Evolutionary conservation across 352 stramenopile species (phyloP).

Genomic region (Aphanomyces astaci): DNA sequence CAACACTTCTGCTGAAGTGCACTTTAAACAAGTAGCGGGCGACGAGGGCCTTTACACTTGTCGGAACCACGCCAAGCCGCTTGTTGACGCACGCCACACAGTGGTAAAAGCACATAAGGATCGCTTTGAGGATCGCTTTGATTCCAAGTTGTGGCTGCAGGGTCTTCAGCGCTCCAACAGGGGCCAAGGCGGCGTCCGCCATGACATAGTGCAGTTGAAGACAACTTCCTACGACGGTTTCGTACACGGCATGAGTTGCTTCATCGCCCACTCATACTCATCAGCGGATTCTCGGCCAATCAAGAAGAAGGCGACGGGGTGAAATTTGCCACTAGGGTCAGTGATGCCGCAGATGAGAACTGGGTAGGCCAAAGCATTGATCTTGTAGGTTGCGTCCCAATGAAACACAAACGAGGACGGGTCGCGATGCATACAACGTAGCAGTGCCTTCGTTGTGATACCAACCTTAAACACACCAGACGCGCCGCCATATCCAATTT

Average conservation of each 20-base stretch:
- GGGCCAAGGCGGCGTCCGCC: background rate
- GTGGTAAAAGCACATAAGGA: too few relatives aligned
- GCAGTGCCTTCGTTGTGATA: background rate
- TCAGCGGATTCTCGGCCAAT: background rate
- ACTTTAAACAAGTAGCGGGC: background rate
- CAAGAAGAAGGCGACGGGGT: background rate
- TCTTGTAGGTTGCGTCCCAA: background rate
- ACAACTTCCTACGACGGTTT: background rate
- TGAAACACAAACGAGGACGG: background rate
- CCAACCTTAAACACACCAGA: too few relatives aligned
- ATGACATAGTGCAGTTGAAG: background rate
- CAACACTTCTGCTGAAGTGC: background rate
- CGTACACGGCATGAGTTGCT: background rate
- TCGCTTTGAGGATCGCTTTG: background rate
- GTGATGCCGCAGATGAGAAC: conserved; percentile 4
- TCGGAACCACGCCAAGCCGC: background rate
- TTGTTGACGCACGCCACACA: background rate
- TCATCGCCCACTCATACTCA: background rate
- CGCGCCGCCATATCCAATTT: background rate
- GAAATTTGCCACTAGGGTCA: background rate
- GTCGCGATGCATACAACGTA: background rate
- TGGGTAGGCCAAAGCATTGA: background rate
- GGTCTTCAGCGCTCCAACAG: background rate
- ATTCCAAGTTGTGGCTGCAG: background rate
- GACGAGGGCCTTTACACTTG: background rate